A percentile compares a stretch with the other conserved stretches of the same genome.
Conservation (phyloP, 2,329 filamentous ascomycete genomes). For the Hypoxylon sp. region DNA sequence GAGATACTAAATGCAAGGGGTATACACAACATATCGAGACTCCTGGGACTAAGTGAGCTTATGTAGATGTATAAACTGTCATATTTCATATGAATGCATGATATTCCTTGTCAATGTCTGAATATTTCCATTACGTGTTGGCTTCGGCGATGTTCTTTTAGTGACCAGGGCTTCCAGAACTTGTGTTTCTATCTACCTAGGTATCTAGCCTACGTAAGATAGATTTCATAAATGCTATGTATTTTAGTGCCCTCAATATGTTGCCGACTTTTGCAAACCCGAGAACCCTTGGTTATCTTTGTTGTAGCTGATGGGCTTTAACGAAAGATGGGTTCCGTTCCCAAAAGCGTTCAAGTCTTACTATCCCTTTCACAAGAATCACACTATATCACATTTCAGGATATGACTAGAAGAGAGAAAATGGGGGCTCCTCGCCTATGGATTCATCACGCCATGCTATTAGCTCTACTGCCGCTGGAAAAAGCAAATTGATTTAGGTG, state of each 20-base stretch:
- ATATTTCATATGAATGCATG: background rate
- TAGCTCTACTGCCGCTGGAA: background rate
- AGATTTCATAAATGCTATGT: background rate
- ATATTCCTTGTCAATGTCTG: background rate
- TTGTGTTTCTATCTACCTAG: background rate
- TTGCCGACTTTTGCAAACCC: background rate
- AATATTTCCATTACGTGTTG: background rate
- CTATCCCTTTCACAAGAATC: background rate
- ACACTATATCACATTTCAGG: background rate
- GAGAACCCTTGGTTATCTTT: background rate
- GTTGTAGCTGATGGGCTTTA: background rate
- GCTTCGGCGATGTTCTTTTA: background rate
- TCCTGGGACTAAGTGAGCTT: background rate
- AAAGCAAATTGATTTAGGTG: slow-evolving; percentile 16
- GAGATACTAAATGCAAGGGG: no score
- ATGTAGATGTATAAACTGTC: background rate
- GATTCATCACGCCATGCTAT: slow-evolving; percentile 26
- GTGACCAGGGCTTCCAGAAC: background rate
- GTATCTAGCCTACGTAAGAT: background rate
- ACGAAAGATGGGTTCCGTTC: background rate
- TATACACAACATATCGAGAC: background rate
- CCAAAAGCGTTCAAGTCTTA: background rate
- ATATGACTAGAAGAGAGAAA: slow-evolving; percentile 13
- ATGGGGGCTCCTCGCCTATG: slow-evolving; percentile 14
- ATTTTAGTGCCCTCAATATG: background rate